Evolutionary conservation across 106 monocot genomes (phyloP).

Genomic region (Allium cepa): DNA sequence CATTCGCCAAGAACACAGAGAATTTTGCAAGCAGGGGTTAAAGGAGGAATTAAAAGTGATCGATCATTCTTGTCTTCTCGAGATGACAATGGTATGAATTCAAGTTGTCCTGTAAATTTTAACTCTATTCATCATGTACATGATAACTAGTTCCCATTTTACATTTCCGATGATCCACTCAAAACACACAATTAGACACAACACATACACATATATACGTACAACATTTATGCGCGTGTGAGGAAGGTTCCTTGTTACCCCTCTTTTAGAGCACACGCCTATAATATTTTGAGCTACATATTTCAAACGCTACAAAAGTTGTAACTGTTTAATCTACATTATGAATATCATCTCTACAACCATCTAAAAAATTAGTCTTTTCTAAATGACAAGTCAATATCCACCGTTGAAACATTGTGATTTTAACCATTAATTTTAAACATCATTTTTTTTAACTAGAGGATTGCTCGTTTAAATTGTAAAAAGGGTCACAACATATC

Average conservation of each 20-base stretch:
- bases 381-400: no score
- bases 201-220: not conserved
- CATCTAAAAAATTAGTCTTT: no score
- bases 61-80: constrained; percentile 40
- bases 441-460: no score
- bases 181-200: not conserved
- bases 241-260: not conserved
- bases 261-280: not conserved
- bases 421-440: no score
- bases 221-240: not conserved
- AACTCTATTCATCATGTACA: no score
- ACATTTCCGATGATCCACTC: no score
- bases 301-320: no score
- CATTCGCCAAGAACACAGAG: constrained; percentile 48
- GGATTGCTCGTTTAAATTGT: no score
- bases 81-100: constrained; percentile 41
- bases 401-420: no score
- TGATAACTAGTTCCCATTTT: not conserved
- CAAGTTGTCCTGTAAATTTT: not conserved
- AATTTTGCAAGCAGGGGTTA: constrained; percentile 31
- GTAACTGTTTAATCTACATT: not conserved
- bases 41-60: constrained; percentile 34
- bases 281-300: not conserved
- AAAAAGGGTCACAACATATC: no score
- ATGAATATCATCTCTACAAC: no score